Percentiles rank a stretch among this genome's conserved stretches.
Conservation (phyloP, 2,329 filamentous ascomycete species). For the Fusarium sp. region DNA sequence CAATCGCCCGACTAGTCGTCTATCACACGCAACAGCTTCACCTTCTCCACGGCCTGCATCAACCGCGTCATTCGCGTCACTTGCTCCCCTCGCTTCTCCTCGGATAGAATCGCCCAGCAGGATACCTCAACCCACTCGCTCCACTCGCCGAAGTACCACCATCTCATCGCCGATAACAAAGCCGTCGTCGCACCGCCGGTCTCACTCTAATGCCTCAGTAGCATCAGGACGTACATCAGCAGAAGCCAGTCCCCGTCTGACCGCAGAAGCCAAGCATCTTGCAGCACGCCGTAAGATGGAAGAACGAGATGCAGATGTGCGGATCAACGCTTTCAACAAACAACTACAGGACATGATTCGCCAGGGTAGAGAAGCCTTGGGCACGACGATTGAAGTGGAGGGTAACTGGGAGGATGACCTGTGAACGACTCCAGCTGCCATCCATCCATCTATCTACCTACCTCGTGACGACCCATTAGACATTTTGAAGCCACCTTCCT, state of each 20-base stretch:
- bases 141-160: conserved; percentile 23
- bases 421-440: conserved; percentile 22
- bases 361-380: conserved; percentile 87
- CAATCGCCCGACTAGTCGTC: conserved; percentile 52
- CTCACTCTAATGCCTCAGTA: conserved; percentile 57
- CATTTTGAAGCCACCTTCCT: conserved; percentile 7
- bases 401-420: conserved; percentile 55
- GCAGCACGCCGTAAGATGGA: conserved; percentile 77
- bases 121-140: conserved; percentile 49
- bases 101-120: conserved; percentile 55
- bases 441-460: background rate
- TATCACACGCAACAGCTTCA: conserved; percentile 52
- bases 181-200: conserved; percentile 52
- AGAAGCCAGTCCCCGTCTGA: conserved; percentile 60
- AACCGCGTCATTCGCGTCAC: conserved; percentile 49
- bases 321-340: conserved; percentile 81
- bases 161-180: conserved; percentile 32
- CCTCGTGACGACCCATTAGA: conserved; percentile 13
- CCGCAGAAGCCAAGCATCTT: conserved; percentile 77
- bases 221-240: conserved; percentile 48
- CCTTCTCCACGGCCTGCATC: conserved; percentile 42
- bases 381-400: conserved; percentile 73
- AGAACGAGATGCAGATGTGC: conserved; percentile 81
- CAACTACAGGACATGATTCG: conserved; percentile 87
- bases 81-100: conserved; percentile 48